Base-by-base conservation (phyloP, 768 basidiomycete species). In the Pleurotus tuoliensis region DNA sequence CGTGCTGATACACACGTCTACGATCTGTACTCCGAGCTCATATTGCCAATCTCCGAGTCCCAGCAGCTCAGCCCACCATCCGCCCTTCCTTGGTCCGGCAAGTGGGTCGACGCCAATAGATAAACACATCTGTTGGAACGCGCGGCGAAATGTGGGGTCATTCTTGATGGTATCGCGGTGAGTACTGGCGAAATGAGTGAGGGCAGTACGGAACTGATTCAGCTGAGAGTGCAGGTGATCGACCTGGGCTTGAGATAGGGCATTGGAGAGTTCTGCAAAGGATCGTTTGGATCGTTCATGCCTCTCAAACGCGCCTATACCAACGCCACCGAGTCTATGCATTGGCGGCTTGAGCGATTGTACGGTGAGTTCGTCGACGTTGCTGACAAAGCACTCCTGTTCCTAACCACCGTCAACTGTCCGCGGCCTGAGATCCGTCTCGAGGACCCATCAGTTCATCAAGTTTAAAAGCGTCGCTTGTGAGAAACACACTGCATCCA, bases 81-180 rank as follows among this genome's bases (percentile, higher is more conserved):
- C 92, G 38, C 90, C 91, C 64, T 85, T 85, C 41, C 88, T 75
- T 0, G 91, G 89, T 0, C 92, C 93, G 1, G 91, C 88, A 18
- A 98, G 82, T 1, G 96, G 95, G 68, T 98, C 97, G 20, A 99
- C 93, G 30, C 94, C 94, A 56, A 99, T 91, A 13, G 88, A 86
- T 2, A 89, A 82, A 67, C 97, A 99, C 93, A 99, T 97, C 57
- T 92, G 88, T 62, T 94, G 92, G 72, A 98, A 98, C 16, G 85
- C 88, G 77, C 88, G 89, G 3, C 97, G 82, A 69, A 99, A 95
- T 3, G 81, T 79, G 1, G 96, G 93, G 62, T 96, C 90, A 50
- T 77, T 76, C 56, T 84, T 82, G 66, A 99, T 98, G 56, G 88
- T 83, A 43, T 88, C 83, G 49, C 92, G 86, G 69, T 98, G 94